Evolutionary conservation across 305 asterid species (phyloP), one percentile per base, ranked within the genome.

Genomic region (Fraxinus velutina): DNA sequence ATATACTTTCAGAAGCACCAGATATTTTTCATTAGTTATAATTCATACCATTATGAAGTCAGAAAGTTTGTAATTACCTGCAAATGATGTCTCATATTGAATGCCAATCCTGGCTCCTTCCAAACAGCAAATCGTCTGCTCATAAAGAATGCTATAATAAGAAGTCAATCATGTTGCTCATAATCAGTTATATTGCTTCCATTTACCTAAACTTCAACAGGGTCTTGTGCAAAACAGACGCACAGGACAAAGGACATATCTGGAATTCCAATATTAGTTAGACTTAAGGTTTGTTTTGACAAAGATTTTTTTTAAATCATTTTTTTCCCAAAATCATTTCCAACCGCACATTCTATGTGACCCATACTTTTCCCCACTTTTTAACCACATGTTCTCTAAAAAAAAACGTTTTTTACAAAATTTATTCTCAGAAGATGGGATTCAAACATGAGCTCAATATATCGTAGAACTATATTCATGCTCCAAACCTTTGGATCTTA

Each of bases 91-190:
- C 86, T 94, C 97, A 79, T 94, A 96, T 73, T 89, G 96, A 85
- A 96, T 90, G 83, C 97, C 99, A 83, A 96, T 96, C 86, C 99
- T 92, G 76, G 97, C 92, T 86, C 98, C 98, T 81, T 91, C 95
- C 91, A 96, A 89, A 83, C 98, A 94, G 87, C 98, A 96, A 78
- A 96, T 92, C 76, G 88, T 86, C 99, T 96, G 97, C 84, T 83
- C 82, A 86, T 84, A 74, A 68, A 21, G 80, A 84, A 77, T 77
- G 78, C 55, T 4, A 60, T 72, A 52, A 27, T 62, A 70, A 87
- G 76, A 74, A 81, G 74, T 13, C 78, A 64, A 83, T 81, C 70
- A 81, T 30, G 75, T 29, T 29, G 22, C 7, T 32, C 75, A 70
- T 5, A 70, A 32, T 70, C 75, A 30, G 21, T 64, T 64, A 57